phyloP scores from a whole-genome alignment of 2,329 filamentous ascomycete species.

The Epichloe typhina region DNA sequence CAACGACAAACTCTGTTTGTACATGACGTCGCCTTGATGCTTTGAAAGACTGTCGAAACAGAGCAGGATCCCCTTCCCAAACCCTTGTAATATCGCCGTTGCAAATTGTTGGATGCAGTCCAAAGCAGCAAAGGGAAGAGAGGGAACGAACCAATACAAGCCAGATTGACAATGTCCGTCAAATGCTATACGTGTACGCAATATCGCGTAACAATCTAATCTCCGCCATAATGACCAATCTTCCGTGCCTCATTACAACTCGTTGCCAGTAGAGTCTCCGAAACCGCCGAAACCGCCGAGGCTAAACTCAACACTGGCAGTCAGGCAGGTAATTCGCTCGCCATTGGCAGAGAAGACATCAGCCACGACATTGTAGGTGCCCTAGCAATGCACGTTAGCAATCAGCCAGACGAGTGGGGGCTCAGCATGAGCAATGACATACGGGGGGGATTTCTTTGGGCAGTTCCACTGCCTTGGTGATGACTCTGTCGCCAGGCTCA shows the following conservation, averaged over 20 bases:
- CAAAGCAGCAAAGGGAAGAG: neutral
- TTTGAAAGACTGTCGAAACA: neutral
- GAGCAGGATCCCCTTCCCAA: neutral
- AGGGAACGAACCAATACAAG: neutral
- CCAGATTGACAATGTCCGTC: neutral
- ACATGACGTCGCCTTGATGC: neutral
- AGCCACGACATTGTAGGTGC: constrained; percentile 78
- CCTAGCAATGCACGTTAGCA: constrained; percentile 34
- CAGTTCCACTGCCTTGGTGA: constrained; percentile 74
- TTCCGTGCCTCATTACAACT: constrained; percentile 21
- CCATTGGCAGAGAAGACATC: constrained; percentile 67
- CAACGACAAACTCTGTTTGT: neutral
- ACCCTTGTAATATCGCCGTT: neutral
- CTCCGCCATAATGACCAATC: neutral
- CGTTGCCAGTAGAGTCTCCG: constrained; percentile 24
- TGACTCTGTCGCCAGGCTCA: constrained; percentile 57
- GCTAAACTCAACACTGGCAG: constrained; percentile 55
- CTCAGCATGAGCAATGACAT: constrained; percentile 25
- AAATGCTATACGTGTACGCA: neutral
- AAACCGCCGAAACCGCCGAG: constrained; percentile 20
- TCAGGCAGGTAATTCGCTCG: constrained; percentile 73
- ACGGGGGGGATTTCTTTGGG: constrained; percentile 82
- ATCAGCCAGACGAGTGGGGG: neutral
- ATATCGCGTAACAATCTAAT: neutral
- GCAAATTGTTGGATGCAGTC: neutral